These are phyloP conservation scores for Eragrostis nindensis DNA, from an alignment of 176 grass and related monocot genomes.

Conservation along the genomic window DNA sequence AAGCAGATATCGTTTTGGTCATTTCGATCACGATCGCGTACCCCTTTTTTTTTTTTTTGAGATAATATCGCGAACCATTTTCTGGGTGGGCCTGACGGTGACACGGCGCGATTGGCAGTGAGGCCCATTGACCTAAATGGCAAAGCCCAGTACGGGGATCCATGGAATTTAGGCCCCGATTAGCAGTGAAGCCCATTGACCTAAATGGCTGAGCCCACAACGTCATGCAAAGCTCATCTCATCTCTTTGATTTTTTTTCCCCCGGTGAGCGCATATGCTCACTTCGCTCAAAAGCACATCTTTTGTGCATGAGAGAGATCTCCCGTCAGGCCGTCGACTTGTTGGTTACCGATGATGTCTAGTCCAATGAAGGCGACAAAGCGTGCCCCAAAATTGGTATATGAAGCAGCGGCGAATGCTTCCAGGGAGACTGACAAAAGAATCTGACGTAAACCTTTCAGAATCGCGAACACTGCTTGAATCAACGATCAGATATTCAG, in stretches of 20 bases:
- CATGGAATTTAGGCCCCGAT: neutral
- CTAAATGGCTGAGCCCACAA: no score
- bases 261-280: neutral
- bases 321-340: neutral
- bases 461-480: neutral
- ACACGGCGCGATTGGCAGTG: neutral
- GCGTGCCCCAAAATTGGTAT: neutral
- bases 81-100: neutral
- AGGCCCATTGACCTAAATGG: no score
- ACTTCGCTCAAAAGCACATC: neutral
- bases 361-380: neutral
- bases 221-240: no score
- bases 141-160: neutral
- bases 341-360: neutral
- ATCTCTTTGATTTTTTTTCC: neutral
- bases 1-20: no score
- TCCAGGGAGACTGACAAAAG: neutral
- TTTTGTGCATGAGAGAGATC: neutral
- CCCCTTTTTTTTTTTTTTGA: no score
- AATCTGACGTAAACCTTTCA: neutral
- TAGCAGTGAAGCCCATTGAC: neutral
- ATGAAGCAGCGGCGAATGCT: neutral
- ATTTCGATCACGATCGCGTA: no score
- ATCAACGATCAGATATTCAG: constrained; percentile 6
- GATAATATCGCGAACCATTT: neutral